Base-by-base conservation (phyloP, 805 yeast species). In the Pichia gijzeniarum region DNA sequence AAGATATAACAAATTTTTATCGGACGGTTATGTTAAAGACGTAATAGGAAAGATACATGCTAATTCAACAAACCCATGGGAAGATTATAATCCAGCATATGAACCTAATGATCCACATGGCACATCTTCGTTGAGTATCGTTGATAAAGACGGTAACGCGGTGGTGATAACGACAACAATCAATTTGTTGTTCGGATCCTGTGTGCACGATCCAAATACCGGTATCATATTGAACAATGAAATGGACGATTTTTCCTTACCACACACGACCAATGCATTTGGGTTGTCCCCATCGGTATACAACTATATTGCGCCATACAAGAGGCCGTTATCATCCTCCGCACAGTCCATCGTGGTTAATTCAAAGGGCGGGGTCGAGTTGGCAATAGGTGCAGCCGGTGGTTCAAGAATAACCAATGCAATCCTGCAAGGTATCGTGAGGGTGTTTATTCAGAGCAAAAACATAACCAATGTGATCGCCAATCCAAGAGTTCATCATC, bases 231-330 rank as follows among this genome's bases (percentile, higher is more conserved):
- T 91, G 57, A 91, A 91, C 65, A 80, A 87, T 54, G 88, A 91
- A 62, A 90, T 91, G 96, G 97, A 91, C 63, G 98, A 91, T 60
- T 91, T 91, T 58, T 83, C 95, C 8, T 70, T 77, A 28, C 89
- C 93, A 1, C 70, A 75, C 14, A 67, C 72, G 7, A 69, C 75
- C 16, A 91, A 91, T 62, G 82, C 88, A 14, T 91, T 89, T 64
- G 84, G 82, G 21, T 73, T 91, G 40, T 75, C 78, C 9, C 95
- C 99, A 0, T 86, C 96, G 0, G 68, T 78, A 17, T 85, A 74
- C 69, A 91, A 91, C 62, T 85, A 77, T 57, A 76, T 89, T 22
- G 72, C 69, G 38, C 95, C 96, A 0, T 73, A 65, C 48, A 85
- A 82, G 54, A 71, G 98, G 49, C 98, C 99, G 2, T 68, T 91